phyloP scores from a whole-genome alignment of 2,329 filamentous ascomycete genomes.

The Trichoderma breve region DNA sequence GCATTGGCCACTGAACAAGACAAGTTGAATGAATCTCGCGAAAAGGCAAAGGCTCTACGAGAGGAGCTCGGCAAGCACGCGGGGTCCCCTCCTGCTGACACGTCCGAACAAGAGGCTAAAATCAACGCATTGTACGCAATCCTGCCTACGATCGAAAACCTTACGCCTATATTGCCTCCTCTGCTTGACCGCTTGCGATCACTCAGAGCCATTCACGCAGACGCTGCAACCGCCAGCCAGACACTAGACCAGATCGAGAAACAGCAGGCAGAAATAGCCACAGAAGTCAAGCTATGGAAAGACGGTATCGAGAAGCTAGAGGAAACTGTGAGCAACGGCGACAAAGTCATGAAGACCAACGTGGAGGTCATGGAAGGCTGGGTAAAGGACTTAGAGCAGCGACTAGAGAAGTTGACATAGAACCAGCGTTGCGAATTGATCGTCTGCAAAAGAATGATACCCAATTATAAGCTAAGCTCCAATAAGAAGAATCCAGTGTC shows the following conservation, averaged over 20 bases:
- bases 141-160: conserved; percentile 80
- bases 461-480: conserved; percentile 27
- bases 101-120: conserved; percentile 75
- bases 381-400: conserved; percentile 82
- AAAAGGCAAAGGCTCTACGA: conserved; percentile 60
- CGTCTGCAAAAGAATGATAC: conserved; percentile 29
- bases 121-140: conserved; percentile 90
- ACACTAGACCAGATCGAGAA: conserved; percentile 75
- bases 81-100: conserved; percentile 43
- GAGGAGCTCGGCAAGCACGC: conserved; percentile 53
- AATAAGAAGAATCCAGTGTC: background rate
- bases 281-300: conserved; percentile 83
- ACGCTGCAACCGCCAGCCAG: conserved; percentile 77
- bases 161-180: conserved; percentile 80
- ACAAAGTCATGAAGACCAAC: conserved; percentile 71
- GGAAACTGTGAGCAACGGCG: conserved; percentile 66
- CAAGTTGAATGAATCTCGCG: conserved; percentile 63
- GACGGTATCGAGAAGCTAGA: conserved; percentile 79
- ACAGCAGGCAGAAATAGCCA: conserved; percentile 76
- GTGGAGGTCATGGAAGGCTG: conserved; percentile 82
- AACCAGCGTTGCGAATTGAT: background rate
- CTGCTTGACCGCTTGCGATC: conserved; percentile 83
- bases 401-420: conserved; percentile 60
- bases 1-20: conserved; percentile 72
- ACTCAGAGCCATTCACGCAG: conserved; percentile 78